phyloP scores from a whole-genome alignment of 1,284 basidiomycete genomes.

The Austroboletus olivaceoglutinosus region DNA sequence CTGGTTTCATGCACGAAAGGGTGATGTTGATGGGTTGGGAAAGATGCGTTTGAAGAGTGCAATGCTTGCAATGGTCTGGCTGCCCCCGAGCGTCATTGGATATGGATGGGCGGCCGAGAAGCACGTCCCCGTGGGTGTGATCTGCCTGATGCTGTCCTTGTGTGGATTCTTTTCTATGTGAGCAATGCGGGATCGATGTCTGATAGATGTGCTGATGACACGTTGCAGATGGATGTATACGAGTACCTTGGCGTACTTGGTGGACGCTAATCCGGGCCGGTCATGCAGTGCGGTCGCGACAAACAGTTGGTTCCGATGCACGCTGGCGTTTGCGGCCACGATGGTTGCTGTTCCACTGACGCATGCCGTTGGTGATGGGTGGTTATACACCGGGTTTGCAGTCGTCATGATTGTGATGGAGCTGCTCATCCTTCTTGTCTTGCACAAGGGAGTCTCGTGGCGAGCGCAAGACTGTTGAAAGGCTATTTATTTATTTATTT shows the following conservation, averaged over 20 bases:
- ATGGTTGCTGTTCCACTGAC: constrained; percentile 70
- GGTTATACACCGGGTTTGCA: constrained; percentile 73
- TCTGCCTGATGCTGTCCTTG: constrained; percentile 63
- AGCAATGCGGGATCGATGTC: constrained; percentile 21
- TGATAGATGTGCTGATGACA: constrained; percentile 17
- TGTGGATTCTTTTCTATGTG: constrained; percentile 72
- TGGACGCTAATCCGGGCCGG: constrained; percentile 75
- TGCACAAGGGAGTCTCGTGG: constrained; percentile 47
- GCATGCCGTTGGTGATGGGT: constrained; percentile 63
- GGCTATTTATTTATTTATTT: constrained; percentile 13
- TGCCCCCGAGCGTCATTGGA: constrained; percentile 60
- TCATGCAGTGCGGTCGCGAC: constrained; percentile 68
- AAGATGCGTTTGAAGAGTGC: constrained; percentile 76
- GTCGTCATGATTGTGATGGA: constrained; percentile 56
- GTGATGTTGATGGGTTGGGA: not conserved
- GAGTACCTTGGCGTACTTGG: constrained; percentile 71
- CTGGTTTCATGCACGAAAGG: not conserved
- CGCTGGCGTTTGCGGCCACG: constrained; percentile 66
- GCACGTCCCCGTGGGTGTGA: constrained; percentile 59
- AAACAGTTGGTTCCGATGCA: constrained; percentile 70
- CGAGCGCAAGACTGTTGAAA: constrained; percentile 25
- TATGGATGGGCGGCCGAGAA: constrained; percentile 78
- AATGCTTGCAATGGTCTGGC: constrained; percentile 48
- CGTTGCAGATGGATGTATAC: constrained; percentile 62
- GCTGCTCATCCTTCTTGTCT: constrained; percentile 52